A percentile compares a stretch with the other conserved stretches of the same genome.
Conservation (phyloP, 202 grass and related monocot genomes). For the Musa balbisiana region DNA sequence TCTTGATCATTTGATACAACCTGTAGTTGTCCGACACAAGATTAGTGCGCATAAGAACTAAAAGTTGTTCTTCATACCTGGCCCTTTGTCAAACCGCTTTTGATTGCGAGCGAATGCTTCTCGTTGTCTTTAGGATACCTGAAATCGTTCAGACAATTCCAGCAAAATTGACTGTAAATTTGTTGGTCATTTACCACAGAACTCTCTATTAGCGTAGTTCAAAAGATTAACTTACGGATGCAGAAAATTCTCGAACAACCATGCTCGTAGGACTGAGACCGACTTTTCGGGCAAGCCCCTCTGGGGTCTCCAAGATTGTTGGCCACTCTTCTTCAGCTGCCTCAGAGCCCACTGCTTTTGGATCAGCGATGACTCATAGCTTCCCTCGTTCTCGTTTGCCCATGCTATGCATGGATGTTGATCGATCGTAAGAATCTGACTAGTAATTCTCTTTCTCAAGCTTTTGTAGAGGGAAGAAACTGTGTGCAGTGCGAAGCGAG, state of each 20-base stretch:
- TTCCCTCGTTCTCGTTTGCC: constrained; percentile 29
- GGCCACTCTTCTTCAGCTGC: constrained; percentile 45
- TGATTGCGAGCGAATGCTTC: constrained; percentile 74
- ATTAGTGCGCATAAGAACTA: neutral
- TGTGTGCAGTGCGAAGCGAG: constrained; percentile 49
- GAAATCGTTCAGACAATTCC: constrained; percentile 1
- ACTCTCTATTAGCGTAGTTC: too few species aligned
- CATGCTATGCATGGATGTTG: constrained; percentile 10
- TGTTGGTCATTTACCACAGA: too few species aligned
- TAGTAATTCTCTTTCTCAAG: constrained; percentile 42
- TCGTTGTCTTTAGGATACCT: constrained; percentile 82
- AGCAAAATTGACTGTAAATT: too few species aligned
- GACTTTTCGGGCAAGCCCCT: constrained; percentile 75
- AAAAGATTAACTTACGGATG: constrained; percentile 48
- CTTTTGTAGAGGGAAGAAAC: constrained; percentile 49
- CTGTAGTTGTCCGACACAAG: too few species aligned
- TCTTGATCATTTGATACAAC: too few species aligned
- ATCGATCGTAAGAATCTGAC: constrained; percentile 35
- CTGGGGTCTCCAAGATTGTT: constrained; percentile 75
- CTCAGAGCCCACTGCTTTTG: constrained; percentile 66
- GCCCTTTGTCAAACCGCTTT: constrained; percentile 61
- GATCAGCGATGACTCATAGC: constrained; percentile 53
- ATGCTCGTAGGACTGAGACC: constrained; percentile 72
- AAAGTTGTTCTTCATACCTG: constrained; percentile 34
- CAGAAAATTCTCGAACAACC: constrained; percentile 93